A percentile compares a stretch with the other conserved stretches of the same genome.
Evolutionary conservation across 768 basidiomycete species (phyloP).

Genomic region (Dendrothele bispora): DNA sequence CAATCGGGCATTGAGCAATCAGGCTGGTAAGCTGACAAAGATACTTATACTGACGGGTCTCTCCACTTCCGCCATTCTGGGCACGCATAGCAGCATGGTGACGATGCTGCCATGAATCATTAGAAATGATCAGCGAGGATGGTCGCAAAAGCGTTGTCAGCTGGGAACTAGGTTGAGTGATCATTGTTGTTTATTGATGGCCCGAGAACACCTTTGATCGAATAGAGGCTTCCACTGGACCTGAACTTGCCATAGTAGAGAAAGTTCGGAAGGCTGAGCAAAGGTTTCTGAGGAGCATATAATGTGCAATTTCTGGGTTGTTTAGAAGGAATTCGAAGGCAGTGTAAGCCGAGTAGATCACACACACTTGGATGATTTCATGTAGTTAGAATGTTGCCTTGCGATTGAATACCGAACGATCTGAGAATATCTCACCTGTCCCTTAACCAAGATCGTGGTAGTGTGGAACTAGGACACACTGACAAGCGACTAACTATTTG

Average conservation of each 20-base stretch:
- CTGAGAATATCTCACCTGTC: neutral
- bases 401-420: too few relatives aligned
- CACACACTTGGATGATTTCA: too few relatives aligned
- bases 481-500: too few relatives aligned
- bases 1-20: slow-evolving; percentile 12
- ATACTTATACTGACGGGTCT: slow-evolving; percentile 67
- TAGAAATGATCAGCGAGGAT: slow-evolving; percentile 61
- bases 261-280: slow-evolving; percentile 4
- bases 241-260: slow-evolving; percentile 19
- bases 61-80: slow-evolving; percentile 63
- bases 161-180: slow-evolving; percentile 36
- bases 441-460: neutral
- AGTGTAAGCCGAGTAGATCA: too few relatives aligned
- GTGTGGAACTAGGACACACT: too few relatives aligned
- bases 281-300: too few relatives aligned
- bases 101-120: slow-evolving; percentile 84
- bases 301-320: neutral
- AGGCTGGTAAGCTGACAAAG: slow-evolving; percentile 6
- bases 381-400: too few relatives aligned
- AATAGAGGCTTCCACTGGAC: slow-evolving; percentile 62
- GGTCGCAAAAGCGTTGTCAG: slow-evolving; percentile 63
- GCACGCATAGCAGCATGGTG: slow-evolving; percentile 83
- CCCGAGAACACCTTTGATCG: slow-evolving; percentile 49
- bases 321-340: neutral
- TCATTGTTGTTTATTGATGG: slow-evolving; percentile 17